These are phyloP conservation scores for Beauveria brongniartii DNA, from an alignment of 2,329 filamentous ascomycete species.

Conservation along the genomic window DNA sequence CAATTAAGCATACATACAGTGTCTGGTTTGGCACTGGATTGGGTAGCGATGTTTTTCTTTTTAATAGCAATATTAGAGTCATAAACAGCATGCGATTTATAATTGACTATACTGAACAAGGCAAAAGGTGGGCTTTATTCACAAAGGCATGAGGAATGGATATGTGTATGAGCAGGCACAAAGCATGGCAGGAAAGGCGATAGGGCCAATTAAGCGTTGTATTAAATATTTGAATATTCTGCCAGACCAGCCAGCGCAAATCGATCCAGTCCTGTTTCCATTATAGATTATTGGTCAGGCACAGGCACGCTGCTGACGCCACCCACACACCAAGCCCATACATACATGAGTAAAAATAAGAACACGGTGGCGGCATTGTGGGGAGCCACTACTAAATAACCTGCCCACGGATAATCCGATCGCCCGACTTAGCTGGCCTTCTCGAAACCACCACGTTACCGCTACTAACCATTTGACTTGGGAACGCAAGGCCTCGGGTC, in stretches of 20 bases:
- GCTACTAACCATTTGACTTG: not conserved
- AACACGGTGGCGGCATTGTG: conserved; percentile 14
- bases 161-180: too few relatives aligned
- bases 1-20: not conserved
- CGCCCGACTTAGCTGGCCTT: conserved; percentile 9
- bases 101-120: not conserved
- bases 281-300: too few relatives aligned
- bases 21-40: conserved; percentile 3
- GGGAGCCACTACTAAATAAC: not conserved
- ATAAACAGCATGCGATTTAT: not conserved
- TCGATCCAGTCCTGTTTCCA: too few relatives aligned
- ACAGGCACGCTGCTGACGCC: too few relatives aligned
- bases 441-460: conserved; percentile 5
- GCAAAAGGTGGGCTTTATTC: too few relatives aligned
- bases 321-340: too few relatives aligned
- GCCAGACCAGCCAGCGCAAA: too few relatives aligned
- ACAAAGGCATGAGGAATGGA: too few relatives aligned
- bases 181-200: too few relatives aligned
- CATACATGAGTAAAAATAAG: not conserved
- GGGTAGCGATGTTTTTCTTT: not conserved
- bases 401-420: conserved; percentile 12
- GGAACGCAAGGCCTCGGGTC: not conserved
- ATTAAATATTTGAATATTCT: too few relatives aligned
- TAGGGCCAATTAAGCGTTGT: too few relatives aligned
- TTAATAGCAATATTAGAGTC: not conserved